phyloP scores from a whole-genome alignment of 169 alveolate species.

The Nephromyces sp. region DNA sequence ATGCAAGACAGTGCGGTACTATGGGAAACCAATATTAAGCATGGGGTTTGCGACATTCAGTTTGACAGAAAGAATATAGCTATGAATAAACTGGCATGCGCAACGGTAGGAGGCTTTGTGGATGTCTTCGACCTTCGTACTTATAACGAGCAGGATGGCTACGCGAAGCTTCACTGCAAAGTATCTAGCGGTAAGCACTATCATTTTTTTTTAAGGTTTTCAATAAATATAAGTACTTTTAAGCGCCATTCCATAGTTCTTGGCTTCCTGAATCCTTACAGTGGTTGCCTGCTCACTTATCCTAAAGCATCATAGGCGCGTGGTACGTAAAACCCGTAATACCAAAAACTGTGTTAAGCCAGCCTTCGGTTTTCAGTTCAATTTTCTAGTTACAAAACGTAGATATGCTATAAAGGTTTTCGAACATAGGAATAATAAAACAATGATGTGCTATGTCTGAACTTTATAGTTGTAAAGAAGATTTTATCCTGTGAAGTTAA shows the following conservation, averaged over 20 bases:
- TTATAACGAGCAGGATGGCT: slow-evolving; percentile 69
- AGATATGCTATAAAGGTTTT: no score
- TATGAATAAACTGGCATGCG: slow-evolving; percentile 77
- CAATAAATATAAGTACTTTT: background rate
- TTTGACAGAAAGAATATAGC: slow-evolving; percentile 76
- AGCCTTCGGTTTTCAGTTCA: no score
- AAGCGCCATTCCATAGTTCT: background rate
- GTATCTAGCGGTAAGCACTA: background rate
- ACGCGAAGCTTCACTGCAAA: slow-evolving; percentile 36
- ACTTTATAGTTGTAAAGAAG: no score
- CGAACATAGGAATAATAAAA: no score
- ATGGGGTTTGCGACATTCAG: slow-evolving; percentile 77
- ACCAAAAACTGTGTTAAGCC: no score
- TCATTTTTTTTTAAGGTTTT: background rate
- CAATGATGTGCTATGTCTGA: no score
- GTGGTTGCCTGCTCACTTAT: no score
- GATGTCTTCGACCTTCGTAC: slow-evolving; percentile 78
- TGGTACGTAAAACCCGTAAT: no score
- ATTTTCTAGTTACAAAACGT: no score
- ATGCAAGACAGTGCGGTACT: slow-evolving; percentile 56
- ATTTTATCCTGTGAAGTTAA: no score
- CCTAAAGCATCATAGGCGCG: no score
- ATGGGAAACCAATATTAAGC: slow-evolving; percentile 79
- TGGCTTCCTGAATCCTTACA: no score
- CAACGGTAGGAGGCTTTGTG: slow-evolving; percentile 79